phyloP scores from a whole-genome alignment of 1,284 basidiomycete species.

The Sporisorium graminicola region DNA sequence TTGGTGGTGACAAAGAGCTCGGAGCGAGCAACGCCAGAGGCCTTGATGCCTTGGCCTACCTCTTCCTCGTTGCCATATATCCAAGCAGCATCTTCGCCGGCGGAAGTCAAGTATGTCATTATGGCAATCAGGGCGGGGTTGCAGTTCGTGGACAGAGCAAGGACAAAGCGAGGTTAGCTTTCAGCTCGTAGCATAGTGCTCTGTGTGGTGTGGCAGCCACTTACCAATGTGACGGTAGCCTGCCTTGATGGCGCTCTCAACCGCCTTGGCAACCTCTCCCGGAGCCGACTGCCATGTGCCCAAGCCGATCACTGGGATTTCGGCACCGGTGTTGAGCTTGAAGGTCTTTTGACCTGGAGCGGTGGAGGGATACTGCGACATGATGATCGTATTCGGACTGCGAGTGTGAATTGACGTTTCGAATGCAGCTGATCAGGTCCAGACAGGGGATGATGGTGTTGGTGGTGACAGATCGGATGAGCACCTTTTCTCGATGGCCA shows the following conservation, averaged over 20 bases:
- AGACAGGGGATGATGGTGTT: neutral
- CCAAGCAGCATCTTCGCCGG: constrained; percentile 47
- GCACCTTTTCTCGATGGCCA: neutral
- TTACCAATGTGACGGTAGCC: constrained; percentile 46
- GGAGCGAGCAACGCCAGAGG: constrained; percentile 79
- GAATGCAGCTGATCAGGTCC: neutral
- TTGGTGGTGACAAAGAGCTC: constrained; percentile 88
- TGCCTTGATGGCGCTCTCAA: constrained; percentile 67
- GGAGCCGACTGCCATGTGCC: constrained; percentile 58
- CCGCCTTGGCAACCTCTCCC: constrained; percentile 72
- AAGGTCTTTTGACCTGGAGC: constrained; percentile 54
- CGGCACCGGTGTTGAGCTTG: constrained; percentile 68
- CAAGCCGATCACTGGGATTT: constrained; percentile 64
- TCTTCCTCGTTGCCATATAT: constrained; percentile 80
- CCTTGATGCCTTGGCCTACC: constrained; percentile 82
- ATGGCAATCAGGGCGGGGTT: no score
- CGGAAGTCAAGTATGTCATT: no score
- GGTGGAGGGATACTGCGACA: constrained; percentile 50
- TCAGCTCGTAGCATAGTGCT: no score
- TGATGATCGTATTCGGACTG: neutral
- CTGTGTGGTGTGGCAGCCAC: no score
- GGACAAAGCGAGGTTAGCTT: no score
- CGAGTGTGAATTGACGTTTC: neutral
- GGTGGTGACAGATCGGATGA: neutral
- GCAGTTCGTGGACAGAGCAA: no score